Percentiles rank a stretch among this genome's conserved stretches.
These are phyloP conservation scores for Lactarius deliciosus DNA, from an alignment of 768 basidiomycete species.

Conservation along the genomic window DNA sequence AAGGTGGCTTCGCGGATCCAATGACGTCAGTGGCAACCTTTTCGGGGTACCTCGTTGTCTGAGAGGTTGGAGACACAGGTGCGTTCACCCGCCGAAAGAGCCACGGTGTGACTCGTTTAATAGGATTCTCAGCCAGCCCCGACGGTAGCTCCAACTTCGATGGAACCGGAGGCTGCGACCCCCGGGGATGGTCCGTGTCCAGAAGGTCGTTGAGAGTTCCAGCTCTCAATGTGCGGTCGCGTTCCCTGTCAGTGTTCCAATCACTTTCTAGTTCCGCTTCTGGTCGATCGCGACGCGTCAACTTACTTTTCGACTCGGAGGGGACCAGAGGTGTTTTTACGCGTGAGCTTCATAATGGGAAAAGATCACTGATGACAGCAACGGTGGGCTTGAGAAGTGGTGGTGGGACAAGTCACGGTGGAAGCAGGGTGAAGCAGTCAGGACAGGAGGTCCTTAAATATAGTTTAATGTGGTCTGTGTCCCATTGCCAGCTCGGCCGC, in stretches of 20 bases:
- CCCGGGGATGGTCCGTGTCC: conserved; percentile 6
- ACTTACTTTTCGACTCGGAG: conserved; percentile 13
- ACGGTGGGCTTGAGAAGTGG: background rate
- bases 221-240: conserved; percentile 16
- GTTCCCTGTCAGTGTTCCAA: conserved; percentile 7
- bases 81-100: conserved; percentile 18
- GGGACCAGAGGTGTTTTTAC: background rate
- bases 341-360: conserved; percentile 6
- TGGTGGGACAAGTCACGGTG: background rate
- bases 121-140: background rate
- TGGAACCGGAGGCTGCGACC: conserved; percentile 12
- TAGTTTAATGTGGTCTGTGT: background rate
- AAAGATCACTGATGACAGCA: background rate
- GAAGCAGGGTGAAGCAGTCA: background rate
- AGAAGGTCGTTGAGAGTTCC: conserved; percentile 4
- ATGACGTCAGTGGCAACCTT: background rate
- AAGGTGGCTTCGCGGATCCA: background rate
- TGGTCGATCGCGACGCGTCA: background rate
- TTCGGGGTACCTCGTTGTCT: background rate
- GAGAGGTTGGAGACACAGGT: background rate
- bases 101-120: conserved; percentile 23
- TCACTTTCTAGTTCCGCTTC: background rate
- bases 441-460: conserved; percentile 8
- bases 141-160: conserved; percentile 2
- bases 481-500: background rate